Base-by-base conservation (phyloP, 352 stramenopile genomes). In the Phytopythium litorale region DNA sequence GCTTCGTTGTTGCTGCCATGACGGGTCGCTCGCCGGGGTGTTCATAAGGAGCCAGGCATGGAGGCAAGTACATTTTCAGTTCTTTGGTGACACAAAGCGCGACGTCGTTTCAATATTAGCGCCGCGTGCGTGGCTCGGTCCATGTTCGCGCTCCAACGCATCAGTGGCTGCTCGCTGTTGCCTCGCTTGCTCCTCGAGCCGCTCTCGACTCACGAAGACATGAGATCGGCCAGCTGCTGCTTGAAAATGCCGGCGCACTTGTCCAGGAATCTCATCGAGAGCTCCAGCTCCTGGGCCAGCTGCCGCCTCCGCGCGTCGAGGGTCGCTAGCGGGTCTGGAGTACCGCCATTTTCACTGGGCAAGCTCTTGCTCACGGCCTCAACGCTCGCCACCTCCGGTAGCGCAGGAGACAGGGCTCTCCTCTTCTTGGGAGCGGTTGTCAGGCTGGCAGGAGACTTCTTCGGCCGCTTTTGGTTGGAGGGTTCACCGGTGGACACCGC, bases 231-330 rank as follows among this genome's bases (percentile, higher is more conserved):
- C 13, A 60, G 55, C 25, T 60, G 55, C 0, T 28, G 55, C 38
- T 60, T 51, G 23, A 50, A 50, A 23, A 51, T 28, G 28, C 55
- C 25, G 32, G 55, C 55, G 30, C 55, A 60, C 21, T n/a, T 33
- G 7, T 60, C 55, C 5, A 60, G 37, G 18, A 60, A 60, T 7
- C 25, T 25, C 8, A 42, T 30, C 38, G 55, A 50, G 23, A 30
- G 55, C 38, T 50, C 55, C 38, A 60, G 16, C 55, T 60, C 55
- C 7, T 37, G 3, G 3, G 25, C 19, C 19, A 60, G n/a, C 23
- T 28, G 55, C 30, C 23, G 55, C 30, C 42, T 60, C 23, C 55
- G 38, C 40, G 25, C 55, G 15, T 60, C 55, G 12, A 54, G 16
- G 7, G 15, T 37, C 11, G 15, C 48, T 8, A 58, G 35, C 25